A percentile compares a stretch with the other conserved stretches of the same genome.
phyloP scores from a whole-genome alignment of 2,329 filamentous ascomycete genomes.

The Phoma sp. region DNA sequence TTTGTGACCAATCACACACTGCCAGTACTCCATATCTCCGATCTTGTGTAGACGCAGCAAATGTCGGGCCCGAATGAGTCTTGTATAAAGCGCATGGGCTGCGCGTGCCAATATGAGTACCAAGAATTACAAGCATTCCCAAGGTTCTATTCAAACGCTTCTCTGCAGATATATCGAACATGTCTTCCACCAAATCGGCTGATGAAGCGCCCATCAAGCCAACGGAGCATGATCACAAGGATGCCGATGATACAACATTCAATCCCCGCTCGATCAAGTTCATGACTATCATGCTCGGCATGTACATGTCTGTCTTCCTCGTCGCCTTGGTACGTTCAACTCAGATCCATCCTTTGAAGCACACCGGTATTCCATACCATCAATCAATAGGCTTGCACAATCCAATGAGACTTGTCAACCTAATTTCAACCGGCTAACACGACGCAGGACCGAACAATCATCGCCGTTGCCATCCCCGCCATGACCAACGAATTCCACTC shows the following conservation, averaged over 20 bases:
- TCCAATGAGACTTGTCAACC: too few species aligned
- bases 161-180: too few species aligned
- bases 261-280: constrained; percentile 34
- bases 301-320: constrained; percentile 38
- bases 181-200: not conserved
- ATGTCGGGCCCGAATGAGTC: not conserved
- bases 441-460: constrained; percentile 24
- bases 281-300: constrained; percentile 29
- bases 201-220: not conserved
- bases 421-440: too few species aligned
- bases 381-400: too few species aligned
- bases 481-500: constrained; percentile 38
- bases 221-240: not conserved
- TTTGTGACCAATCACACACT: not conserved
- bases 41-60: not conserved
- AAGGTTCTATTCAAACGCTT: not conserved
- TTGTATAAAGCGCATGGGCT: not conserved
- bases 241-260: constrained; percentile 30
- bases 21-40: not conserved
- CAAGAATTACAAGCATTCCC: not conserved
- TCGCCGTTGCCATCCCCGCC: constrained; percentile 34
- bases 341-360: too few species aligned
- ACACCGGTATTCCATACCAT: too few species aligned
- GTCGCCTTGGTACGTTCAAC: constrained; percentile 24
- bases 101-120: not conserved